Evolutionary conservation across 352 stramenopile genomes (phyloP).

Genomic region (Globisporangium heterothallicum): DNA sequence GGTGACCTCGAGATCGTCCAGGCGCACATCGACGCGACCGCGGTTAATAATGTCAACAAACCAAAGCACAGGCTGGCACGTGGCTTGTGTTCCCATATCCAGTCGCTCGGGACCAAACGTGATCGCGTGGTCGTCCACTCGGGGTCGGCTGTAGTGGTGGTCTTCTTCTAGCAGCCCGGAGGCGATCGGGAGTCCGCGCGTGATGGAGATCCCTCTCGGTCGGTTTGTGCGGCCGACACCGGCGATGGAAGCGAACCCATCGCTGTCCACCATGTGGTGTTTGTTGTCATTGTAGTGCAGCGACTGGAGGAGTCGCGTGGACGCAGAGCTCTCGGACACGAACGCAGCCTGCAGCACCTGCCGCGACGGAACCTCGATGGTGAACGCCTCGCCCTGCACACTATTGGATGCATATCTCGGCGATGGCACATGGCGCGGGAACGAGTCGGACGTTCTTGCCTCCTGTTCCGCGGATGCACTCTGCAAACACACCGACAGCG

Average conservation of each 20-base stretch:
- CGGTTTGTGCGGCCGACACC: conserved; percentile 8
- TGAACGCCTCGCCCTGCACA: background rate
- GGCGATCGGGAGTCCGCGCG: conserved; percentile 13
- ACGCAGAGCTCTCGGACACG: conserved; percentile 3
- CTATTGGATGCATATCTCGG: background rate
- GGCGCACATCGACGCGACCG: conserved; percentile 18
- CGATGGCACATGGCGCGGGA: background rate
- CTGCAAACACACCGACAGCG: background rate
- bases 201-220: conserved; percentile 36
- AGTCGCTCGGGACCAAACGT: conserved; percentile 31
- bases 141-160: background rate
- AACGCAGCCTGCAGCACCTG: conserved; percentile 9
- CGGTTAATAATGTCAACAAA: conserved; percentile 37
- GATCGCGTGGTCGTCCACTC: conserved; percentile 23
- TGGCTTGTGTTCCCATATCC: conserved; percentile 27
- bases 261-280: background rate
- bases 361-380: conserved; percentile 9
- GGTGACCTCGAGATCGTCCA: conserved; percentile 39
- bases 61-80: conserved; percentile 27
- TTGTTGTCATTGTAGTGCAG: background rate
- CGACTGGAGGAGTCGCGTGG: background rate
- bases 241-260: conserved; percentile 5
- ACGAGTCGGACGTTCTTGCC: background rate
- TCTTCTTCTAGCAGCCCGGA: background rate
- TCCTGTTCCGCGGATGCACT: background rate